These are phyloP conservation scores for Phytophthora sojae DNA, from an alignment of 352 stramenopile genomes.

Conservation along the genomic window DNA sequence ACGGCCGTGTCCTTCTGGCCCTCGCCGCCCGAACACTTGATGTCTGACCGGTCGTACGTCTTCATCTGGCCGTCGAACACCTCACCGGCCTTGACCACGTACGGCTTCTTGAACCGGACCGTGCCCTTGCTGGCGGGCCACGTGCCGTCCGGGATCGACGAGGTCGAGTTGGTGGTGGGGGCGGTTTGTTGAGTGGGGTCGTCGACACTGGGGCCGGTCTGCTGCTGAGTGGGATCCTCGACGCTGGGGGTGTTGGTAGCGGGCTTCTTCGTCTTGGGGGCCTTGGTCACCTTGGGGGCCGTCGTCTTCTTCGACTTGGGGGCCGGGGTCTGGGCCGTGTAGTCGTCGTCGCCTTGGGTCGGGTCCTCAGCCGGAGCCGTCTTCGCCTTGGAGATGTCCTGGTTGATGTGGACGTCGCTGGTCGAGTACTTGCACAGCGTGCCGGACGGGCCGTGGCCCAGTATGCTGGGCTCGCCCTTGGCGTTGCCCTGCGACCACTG, in stretches of 20 bases:
- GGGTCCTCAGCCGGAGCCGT: background rate
- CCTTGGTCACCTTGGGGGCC: background rate
- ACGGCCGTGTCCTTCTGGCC: conserved; percentile 2
- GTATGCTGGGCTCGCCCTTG: conserved; percentile 14
- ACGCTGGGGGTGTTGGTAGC: background rate
- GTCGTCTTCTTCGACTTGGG: conserved; percentile 2
- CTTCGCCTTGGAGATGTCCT: conserved; percentile 16
- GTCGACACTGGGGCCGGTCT: background rate
- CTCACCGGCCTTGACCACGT: conserved; percentile 22
- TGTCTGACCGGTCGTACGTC: conserved; percentile 16
- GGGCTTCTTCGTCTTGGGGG: background rate
- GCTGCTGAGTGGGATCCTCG: background rate
- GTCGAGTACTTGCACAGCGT: conserved; percentile 25
- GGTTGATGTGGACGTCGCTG: conserved; percentile 33
- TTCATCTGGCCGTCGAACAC: conserved; percentile 14
- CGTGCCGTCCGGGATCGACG: conserved; percentile 22
- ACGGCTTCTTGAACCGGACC: conserved; percentile 15
- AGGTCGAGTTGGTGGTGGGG: background rate
- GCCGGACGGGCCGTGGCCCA: conserved; percentile 10
- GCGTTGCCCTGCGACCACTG: background rate
- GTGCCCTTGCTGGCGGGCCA: conserved; percentile 28
- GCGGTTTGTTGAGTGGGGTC: background rate
- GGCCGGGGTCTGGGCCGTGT: conserved; percentile 3
- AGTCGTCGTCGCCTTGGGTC: background rate
- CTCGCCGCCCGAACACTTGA: conserved; percentile 3